Conservation (phyloP, 108 stramenopile genomes). For the Cyclotella sp. region DNA sequence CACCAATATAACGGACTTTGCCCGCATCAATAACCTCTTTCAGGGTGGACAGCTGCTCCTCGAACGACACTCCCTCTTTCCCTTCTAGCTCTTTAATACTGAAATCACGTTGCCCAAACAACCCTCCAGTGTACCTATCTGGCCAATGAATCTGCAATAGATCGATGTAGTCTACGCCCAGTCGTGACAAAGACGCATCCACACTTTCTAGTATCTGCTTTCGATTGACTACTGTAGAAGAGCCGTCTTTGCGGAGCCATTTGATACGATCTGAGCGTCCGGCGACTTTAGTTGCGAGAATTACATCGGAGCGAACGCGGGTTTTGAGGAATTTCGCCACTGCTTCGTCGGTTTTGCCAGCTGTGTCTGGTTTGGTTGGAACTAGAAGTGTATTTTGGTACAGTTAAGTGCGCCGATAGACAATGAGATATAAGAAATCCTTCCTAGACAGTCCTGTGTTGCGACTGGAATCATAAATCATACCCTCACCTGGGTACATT, state of each 20-base stretch:
- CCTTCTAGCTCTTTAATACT: slow-evolving; percentile 47
- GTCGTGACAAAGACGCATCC: slow-evolving; percentile 79
- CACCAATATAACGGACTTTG: slow-evolving; percentile 87
- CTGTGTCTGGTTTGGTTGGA: slow-evolving; percentile 66
- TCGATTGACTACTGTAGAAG: slow-evolving; percentile 51
- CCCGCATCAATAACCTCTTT: slow-evolving; percentile 78
- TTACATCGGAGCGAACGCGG: slow-evolving; percentile 76
- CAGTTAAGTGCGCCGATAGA: not conserved
- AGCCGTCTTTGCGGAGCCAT: slow-evolving; percentile 81
- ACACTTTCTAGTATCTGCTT: slow-evolving; percentile 86
- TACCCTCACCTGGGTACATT: slow-evolving; percentile 71
- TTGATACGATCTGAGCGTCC: slow-evolving; percentile 65
- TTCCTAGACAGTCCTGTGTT: too few species aligned
- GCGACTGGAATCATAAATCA: not conserved
- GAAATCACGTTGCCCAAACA: slow-evolving; percentile 88
- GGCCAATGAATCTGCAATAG: slow-evolving; percentile 95
- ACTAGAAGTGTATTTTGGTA: slow-evolving; percentile 9
- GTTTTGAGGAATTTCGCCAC: slow-evolving; percentile 68
- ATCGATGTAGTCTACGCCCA: slow-evolving; percentile 94
- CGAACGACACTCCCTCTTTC: slow-evolving; percentile 68
- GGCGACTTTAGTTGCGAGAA: slow-evolving; percentile 90
- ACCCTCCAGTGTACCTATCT: slow-evolving; percentile 81
- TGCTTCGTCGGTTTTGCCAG: slow-evolving; percentile 78
- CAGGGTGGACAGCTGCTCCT: slow-evolving; percentile 84
- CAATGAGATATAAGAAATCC: too few species aligned